Conservation (phyloP, 176 grass and related monocot species). For the Carex myosuroides region DNA sequence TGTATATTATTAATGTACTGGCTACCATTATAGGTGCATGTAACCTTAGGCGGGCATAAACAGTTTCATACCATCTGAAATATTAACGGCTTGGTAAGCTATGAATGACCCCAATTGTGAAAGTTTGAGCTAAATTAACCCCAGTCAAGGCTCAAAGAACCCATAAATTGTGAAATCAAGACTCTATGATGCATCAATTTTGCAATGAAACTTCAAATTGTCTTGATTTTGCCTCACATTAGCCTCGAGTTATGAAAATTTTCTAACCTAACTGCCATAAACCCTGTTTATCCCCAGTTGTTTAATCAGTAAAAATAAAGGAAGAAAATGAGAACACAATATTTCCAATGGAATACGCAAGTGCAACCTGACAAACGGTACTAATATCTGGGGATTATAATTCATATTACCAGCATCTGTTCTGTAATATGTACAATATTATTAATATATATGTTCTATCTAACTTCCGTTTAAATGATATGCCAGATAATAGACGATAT, state of each 20-base stretch:
- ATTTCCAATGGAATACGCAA: neutral
- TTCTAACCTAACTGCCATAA: neutral
- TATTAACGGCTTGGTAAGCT: neutral
- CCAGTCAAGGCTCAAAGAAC: neutral
- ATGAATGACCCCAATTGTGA: neutral
- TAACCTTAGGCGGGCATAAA: neutral
- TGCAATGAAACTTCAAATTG: neutral
- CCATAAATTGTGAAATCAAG: neutral
- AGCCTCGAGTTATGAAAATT: neutral
- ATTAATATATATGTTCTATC: neutral
- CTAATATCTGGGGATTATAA: neutral
- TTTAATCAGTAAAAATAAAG: neutral
- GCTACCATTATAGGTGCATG: neutral
- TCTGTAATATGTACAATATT: neutral
- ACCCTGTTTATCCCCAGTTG: neutral
- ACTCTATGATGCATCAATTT: neutral
- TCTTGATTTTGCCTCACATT: neutral
- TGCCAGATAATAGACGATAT: conserved; percentile 68
- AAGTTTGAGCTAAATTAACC: neutral
- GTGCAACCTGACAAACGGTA: neutral
- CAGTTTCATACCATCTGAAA: neutral
- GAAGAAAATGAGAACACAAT: neutral
- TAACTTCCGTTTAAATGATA: neutral
- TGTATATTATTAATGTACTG: neutral
- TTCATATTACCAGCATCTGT: neutral